A percentile compares a stretch with the other conserved stretches of the same genome.
phyloP scores from a whole-genome alignment of 164 flowering plant genomes.

The Warburgia ugandensis region DNA sequence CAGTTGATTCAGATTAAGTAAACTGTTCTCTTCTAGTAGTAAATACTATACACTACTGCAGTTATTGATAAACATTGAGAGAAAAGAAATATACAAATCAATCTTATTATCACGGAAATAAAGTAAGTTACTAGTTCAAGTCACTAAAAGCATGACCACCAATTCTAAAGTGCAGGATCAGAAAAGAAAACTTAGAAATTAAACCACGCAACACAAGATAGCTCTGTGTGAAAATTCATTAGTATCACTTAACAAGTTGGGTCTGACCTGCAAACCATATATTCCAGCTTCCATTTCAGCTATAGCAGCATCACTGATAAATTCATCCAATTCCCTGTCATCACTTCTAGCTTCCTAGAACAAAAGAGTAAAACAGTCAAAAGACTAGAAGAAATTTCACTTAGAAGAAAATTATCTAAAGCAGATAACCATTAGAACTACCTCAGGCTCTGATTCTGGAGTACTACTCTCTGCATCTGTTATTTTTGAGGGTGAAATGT shows the following conservation, averaged over 20 bases:
- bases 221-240: too few relatives aligned
- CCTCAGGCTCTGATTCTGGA: conserved; percentile 36
- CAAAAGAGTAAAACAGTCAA: too few relatives aligned
- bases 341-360: neutral
- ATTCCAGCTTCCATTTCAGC: conserved; percentile 74
- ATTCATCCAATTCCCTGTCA: conserved; percentile 20
- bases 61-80: neutral
- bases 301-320: conserved; percentile 48
- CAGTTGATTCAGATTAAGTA: too few relatives aligned
- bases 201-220: too few relatives aligned
- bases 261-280: conserved; percentile 71
- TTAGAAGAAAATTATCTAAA: too few relatives aligned
- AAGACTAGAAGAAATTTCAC: too few relatives aligned
- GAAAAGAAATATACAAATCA: too few relatives aligned
- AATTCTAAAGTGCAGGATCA: neutral
- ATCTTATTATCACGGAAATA: neutral
- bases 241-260: too few relatives aligned
- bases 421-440: conserved; percentile 8
- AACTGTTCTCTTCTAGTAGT: neutral
- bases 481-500: conserved; percentile 18
- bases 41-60: neutral
- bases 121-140: neutral
- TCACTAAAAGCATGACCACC: neutral
- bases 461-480: conserved; percentile 25
- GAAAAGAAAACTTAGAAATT: neutral